Base-by-base conservation (phyloP, 768 basidiomycete species). In the Rhizopogon salebrosus region DNA sequence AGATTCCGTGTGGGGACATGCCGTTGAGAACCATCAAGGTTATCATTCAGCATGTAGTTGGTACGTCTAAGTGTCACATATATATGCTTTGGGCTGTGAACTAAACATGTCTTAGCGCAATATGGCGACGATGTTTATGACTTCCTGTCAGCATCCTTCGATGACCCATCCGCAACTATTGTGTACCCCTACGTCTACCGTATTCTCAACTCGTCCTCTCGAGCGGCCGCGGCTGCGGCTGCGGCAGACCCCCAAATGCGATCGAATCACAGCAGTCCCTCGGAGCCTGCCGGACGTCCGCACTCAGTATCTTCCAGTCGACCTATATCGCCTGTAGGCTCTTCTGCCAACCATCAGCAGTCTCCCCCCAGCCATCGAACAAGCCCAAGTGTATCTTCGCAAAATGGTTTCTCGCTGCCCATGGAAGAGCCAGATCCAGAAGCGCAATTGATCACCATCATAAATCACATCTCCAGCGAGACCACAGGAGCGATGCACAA, bases 11-110 rank as follows among this genome's bases (percentile, higher is more conserved):
- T 64, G 95, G 94, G 23, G 97, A 99, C 63, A 95, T 98, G 95
- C 97, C 97, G 2, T 70, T 99, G 53, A 78, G 97, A 56, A 98
- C 97, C 2, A 91, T 98, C 68, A 99, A 99, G 75, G 95, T 97
- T 38, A 92, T 99, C 60, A 90, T 99, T 34, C 97, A 98, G 70
- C 93, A 95, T 66, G 82, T 98, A 52, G 92, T 98, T 60, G 89
- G 94, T 95, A 59, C 75, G 94, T 82, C n/a, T 16, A 16, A 22
- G 24, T 40, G 35, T 52, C 51, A 38, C 24, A 4, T 22, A 41
- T 40, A 11, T 38, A 34, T 34, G 31, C 31, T 34, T 13, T 34
- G 23, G 23, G 20, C 9, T 46, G 5, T 29, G 9, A 16, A 54
- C 60, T 70, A 35, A 63, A 36, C 16, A 46, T 40, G 3, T 41